phyloP scores from a whole-genome alignment of 176 grass and related monocot species.

The Eragrostis curvula region DNA sequence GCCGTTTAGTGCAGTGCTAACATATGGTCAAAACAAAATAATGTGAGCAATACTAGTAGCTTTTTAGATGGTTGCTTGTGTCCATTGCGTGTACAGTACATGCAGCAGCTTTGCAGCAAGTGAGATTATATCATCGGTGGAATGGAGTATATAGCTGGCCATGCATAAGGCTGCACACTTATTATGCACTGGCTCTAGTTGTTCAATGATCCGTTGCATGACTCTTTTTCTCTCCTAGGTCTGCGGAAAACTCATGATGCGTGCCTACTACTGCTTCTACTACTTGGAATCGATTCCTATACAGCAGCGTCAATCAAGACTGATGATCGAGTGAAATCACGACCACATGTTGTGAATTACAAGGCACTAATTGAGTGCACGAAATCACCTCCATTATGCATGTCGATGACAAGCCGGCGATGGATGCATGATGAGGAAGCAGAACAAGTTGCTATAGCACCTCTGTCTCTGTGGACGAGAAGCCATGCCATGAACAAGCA shows the following conservation, averaged over 20 bases:
- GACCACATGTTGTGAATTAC: neutral
- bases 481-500: neutral
- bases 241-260: slow-evolving; percentile 36
- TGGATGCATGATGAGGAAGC: no score
- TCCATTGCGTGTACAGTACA: neutral
- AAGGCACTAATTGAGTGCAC: slow-evolving; percentile 4
- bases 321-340: neutral
- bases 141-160: slow-evolving; percentile 8
- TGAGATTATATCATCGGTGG: neutral
- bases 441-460: neutral
- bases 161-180: slow-evolving; percentile 39
- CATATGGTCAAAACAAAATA: no score
- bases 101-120: neutral
- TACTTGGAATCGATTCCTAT: neutral
- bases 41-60: no score
- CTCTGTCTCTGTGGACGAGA: neutral
- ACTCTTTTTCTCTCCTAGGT: slow-evolving; percentile 31
- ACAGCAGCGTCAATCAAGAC: slow-evolving; percentile 10
- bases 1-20: no score
- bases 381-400: no score
- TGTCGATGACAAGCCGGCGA: no score
- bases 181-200: slow-evolving; percentile 10
- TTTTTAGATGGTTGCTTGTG: no score
- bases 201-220: slow-evolving; percentile 5
- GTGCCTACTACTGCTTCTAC: neutral